Base-by-base conservation (phyloP, 192 early-diverging fungal genomes). In the Umbelopsis vinacea region DNA sequence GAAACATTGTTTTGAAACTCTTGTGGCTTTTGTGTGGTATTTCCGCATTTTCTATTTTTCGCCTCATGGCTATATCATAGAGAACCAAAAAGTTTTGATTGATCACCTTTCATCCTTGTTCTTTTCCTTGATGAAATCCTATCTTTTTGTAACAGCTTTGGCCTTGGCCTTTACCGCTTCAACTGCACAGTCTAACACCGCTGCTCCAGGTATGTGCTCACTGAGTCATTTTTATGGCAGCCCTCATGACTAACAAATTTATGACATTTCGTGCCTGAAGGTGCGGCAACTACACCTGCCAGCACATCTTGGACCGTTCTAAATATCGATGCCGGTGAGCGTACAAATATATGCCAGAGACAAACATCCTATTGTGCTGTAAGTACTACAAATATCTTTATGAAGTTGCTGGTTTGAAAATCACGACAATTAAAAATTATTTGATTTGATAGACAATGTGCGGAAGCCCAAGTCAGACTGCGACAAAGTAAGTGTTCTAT, bases 351-450 rank as follows among this genome's bases (percentile, higher is more conserved):
- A 33, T 76, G 75, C n/a, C 52, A 68, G 29, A 60, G 75, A 19
- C 75, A 76, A 55, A 26, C 8, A 8, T 63, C 75, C 45, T 76
- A 76, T 76, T 76, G 75, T 66, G 47, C 75, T 21, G 75, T 76
- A 76, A 55, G 68, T 19, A 14, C 11, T 14, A 50, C n/a, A 2
- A 14, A 29, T 0, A 26, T 52, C 17, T 50, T 50, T 21, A 1
- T 50, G 17, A 46, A 15, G 15, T 0, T 50, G 40, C 35, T 6
- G 47, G 19, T 29, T 14, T 46, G 37, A 29, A 12, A 22, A 29
- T 29, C 29, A 7, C 0, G 33, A 19, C 46, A 46, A 50, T 40
- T 54, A 23, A 55, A 12, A 68, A 0, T 4, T 24, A 24, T 22
- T 24, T 10, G n/a, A 12, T 6, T 26, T 23, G 33, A 66, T 50